These are phyloP conservation scores for Phaeosphaeriaceae sp. DNA, from an alignment of 2,329 filamentous ascomycete species.

Conservation along the genomic window DNA sequence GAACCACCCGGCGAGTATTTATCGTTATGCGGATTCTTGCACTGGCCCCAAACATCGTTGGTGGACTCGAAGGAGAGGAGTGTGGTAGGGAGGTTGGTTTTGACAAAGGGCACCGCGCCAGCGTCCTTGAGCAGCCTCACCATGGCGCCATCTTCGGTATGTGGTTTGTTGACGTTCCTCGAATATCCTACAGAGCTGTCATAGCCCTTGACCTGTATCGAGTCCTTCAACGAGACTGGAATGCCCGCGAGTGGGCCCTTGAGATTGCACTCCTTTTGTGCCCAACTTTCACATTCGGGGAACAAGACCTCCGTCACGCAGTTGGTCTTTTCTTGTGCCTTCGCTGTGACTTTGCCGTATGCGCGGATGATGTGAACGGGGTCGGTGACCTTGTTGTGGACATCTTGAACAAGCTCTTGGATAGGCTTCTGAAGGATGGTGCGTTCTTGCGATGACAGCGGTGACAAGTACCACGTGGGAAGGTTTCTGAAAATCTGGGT, in stretches of 20 bases:
- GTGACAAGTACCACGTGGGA: slow-evolving; percentile 67
- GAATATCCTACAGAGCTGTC: slow-evolving; percentile 85
- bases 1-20: slow-evolving; percentile 88
- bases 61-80: slow-evolving; percentile 85
- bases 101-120: slow-evolving; percentile 88
- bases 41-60: slow-evolving; percentile 81
- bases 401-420: slow-evolving; percentile 76
- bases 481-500: slow-evolving; percentile 72
- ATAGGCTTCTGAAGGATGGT: slow-evolving; percentile 76
- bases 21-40: slow-evolving; percentile 82
- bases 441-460: slow-evolving; percentile 70
- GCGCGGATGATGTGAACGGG: slow-evolving; percentile 79
- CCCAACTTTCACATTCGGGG: slow-evolving; percentile 77
- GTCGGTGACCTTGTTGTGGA: slow-evolving; percentile 71
- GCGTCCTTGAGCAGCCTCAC: slow-evolving; percentile 83
- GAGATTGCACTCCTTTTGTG: slow-evolving; percentile 67
- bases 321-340: slow-evolving; percentile 86
- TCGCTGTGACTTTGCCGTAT: slow-evolving; percentile 85
- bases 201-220: slow-evolving; percentile 79
- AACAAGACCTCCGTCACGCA: slow-evolving; percentile 89
- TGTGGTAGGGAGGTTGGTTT: slow-evolving; percentile 88
- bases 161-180: slow-evolving; percentile 71
- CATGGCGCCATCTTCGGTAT: slow-evolving; percentile 71
- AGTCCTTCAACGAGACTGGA: slow-evolving; percentile 82
- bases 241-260: slow-evolving; percentile 86